Evolutionary conservation across 345 rosid species (phyloP).

Genomic region (Orychophragmus violaceus): DNA sequence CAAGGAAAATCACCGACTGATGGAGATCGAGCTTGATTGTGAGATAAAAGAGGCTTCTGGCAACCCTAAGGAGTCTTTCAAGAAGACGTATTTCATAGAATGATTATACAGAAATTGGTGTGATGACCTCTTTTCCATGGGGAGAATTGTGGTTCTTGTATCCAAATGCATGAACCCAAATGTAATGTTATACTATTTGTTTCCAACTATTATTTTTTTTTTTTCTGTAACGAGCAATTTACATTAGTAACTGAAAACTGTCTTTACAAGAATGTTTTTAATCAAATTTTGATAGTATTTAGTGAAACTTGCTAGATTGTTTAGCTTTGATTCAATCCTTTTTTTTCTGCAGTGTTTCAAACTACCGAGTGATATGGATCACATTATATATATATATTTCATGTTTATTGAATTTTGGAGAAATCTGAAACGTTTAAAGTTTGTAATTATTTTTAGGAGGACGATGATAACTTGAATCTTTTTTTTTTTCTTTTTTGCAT

Average conservation of each 20-base stretch:
- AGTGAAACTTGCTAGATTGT: neutral
- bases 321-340: neutral
- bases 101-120: constrained; percentile 35
- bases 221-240: constrained; percentile 6
- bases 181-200: constrained; percentile 17
- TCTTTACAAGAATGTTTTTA: neutral
- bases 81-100: constrained; percentile 62
- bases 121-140: neutral
- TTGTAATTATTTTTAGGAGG: too few relatives aligned
- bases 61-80: constrained; percentile 38
- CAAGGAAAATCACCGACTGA: constrained; percentile 75
- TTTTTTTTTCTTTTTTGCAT: too few relatives aligned
- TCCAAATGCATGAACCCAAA: constrained; percentile 1
- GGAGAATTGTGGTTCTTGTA: constrained; percentile 13
- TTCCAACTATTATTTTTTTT: neutral
- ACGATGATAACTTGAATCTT: too few relatives aligned
- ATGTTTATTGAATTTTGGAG: too few relatives aligned
- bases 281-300: neutral
- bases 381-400: too few relatives aligned
- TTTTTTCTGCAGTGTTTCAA: too few relatives aligned
- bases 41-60: constrained; percentile 55
- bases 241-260: neutral
- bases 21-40: constrained; percentile 75
- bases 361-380: too few relatives aligned
- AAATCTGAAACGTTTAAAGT: too few relatives aligned